Base-by-base conservation (phyloP, 2,329 filamentous ascomycete species). In the Fusarium sp. region DNA sequence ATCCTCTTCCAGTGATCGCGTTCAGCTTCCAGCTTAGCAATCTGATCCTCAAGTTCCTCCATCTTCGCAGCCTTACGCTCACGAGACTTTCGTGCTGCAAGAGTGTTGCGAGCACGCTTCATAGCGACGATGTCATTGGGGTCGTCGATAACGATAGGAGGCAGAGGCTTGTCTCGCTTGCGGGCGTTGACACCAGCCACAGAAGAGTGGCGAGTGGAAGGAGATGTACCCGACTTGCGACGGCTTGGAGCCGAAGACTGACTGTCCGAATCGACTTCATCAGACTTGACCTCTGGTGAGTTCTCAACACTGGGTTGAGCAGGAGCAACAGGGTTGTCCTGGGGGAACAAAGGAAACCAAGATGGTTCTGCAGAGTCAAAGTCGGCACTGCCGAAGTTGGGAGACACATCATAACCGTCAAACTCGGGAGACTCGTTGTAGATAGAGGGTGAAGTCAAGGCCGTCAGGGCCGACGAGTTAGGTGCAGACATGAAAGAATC, bases 81-180 rank as follows among this genome's bases (percentile, higher is more conserved):
- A 53, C 95, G 91, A 63, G 94, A 97, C 83, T 97, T 97, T 71
- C 95, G 93, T 74, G 95, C 95, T 20, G 95, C 95, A 79, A 97
- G 88, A 11, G 94, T 97, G 80, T 98, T 98, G 72, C 94, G 92
- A 50, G 94, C 94, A 79, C 95, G 92, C 89, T 98, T 98, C 85
- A 94, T 88, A 21, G 93, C 93, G n/a, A 92, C 79, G 12, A 87
- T 88, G 75, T 98, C 94, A 41, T 74, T 82, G 2, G 90, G 88
- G 72, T 98, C 93, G 28, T 91, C 88, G 37, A 94, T 88, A 64
- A 91, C 83, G 77, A 97, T 94, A 9, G 91, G 90, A 67, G 92
- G 91, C 57, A 97, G 84, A 67, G 92, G 90, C 85, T 94, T 95
- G 77, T 93, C 90, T 68, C 93, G 92, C 78, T 92, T 91, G 71